Conservation (phyloP, 2,329 filamentous ascomycete genomes). For the Fonsecaea erecta region DNA sequence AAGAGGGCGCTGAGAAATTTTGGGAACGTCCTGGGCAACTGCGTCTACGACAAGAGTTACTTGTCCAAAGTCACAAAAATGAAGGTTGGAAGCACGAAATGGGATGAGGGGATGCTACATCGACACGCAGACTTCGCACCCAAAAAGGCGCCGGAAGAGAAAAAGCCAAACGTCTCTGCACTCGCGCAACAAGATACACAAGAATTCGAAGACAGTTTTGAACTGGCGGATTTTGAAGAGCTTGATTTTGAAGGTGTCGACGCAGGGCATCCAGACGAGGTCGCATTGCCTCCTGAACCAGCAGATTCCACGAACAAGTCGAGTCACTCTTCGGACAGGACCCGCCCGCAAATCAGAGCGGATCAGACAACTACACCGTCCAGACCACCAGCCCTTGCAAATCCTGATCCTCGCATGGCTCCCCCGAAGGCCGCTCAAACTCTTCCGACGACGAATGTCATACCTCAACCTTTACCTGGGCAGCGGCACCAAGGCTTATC, state of each 20-base stretch:
- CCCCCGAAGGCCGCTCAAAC: constrained; percentile 5
- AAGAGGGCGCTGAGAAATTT: constrained; percentile 90
- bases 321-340: constrained; percentile 22
- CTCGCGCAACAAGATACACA: constrained; percentile 17
- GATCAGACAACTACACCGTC: constrained; percentile 32
- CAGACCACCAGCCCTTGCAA: constrained; percentile 23
- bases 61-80: constrained; percentile 86
- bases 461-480: constrained; percentile 31
- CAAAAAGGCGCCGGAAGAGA: constrained; percentile 60
- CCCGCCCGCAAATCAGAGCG: constrained; percentile 13
- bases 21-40: constrained; percentile 96
- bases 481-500: constrained; percentile 21
- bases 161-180: constrained; percentile 39
- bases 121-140: constrained; percentile 75
- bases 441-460: constrained; percentile 6
- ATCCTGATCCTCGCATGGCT: constrained; percentile 1
- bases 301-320: constrained; percentile 32
- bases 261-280: constrained; percentile 75
- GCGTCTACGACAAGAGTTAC: constrained; percentile 96
- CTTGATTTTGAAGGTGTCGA: constrained; percentile 73
- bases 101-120: constrained; percentile 78
- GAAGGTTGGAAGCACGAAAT: constrained; percentile 77
- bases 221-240: constrained; percentile 70
- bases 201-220: constrained; percentile 43
- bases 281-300: constrained; percentile 59